phyloP scores from a whole-genome alignment of 2,329 filamentous ascomycete genomes.

The Hypocreales sp. region DNA sequence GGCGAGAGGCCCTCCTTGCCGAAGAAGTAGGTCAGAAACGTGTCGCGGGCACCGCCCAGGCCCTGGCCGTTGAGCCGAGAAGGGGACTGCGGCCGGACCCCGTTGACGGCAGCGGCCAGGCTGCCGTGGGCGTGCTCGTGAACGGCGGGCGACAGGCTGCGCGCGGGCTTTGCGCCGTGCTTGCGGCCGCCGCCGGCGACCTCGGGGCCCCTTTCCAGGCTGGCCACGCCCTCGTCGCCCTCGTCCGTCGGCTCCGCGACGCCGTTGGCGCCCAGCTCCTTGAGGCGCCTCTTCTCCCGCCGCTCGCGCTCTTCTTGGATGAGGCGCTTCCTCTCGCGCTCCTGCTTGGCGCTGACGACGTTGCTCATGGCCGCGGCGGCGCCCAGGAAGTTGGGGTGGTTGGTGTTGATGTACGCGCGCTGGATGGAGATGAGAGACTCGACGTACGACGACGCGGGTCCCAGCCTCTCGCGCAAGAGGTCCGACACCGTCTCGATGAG shows the following conservation, averaged over 20 bases:
- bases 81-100: constrained; percentile 22
- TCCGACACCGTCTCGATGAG: constrained; percentile 97
- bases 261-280: constrained; percentile 74
- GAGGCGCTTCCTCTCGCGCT: constrained; percentile 71
- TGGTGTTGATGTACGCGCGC: constrained; percentile 97
- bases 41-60: constrained; percentile 58
- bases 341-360: constrained; percentile 87
- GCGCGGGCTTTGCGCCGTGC: constrained; percentile 26
- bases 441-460: constrained; percentile 79
- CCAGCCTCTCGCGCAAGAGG: constrained; percentile 78
- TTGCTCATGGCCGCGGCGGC: constrained; percentile 95
- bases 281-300: constrained; percentile 66
- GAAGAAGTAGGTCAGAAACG: constrained; percentile 97
- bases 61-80: constrained; percentile 44
- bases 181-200: constrained; percentile 29
- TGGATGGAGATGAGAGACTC: constrained; percentile 96
- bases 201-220: constrained; percentile 33
- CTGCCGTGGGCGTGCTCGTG: constrained; percentile 48
- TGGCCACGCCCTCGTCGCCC: constrained; percentile 32
- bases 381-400: constrained; percentile 95
- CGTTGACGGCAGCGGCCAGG: constrained; percentile 53
- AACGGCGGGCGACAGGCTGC: constrained; percentile 74
- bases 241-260: constrained; percentile 55
- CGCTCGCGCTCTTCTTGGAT: constrained; percentile 75
- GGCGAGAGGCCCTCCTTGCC: constrained; percentile 66